Base-by-base conservation (phyloP, 805 yeast species). In the Zygoascus ofunaensis region DNA sequence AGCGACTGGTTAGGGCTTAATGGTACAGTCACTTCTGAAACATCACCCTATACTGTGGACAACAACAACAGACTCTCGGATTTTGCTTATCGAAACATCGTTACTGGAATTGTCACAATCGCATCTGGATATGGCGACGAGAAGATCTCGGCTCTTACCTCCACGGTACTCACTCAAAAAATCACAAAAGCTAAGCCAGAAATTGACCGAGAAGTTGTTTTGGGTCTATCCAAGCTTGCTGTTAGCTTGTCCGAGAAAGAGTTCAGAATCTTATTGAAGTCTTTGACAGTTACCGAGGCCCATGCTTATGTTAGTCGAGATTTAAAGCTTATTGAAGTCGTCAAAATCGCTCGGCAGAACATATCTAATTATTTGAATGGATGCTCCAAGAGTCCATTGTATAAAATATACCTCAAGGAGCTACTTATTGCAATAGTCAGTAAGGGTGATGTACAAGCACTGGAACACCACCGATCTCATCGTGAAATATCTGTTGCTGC, bases 81-180 rank as follows among this genome's bases (percentile, higher is more conserved):
- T 1, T 48, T 49, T 10, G 43, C 81, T 5, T 79, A 78, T 58
- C 70, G 74, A 46, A 85, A 87, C 57, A 78, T 87, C 22, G 74
- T 87, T 17, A 71, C 75, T 5, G 80, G 94, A 0, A 73, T 81
- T 5, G 72, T 79, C 37, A 78, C 78, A 39, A 74, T 89, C 34
- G 77, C 89, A 0, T 72, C 75, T 22, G 69, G 71, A 26, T 82
- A 84, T 55, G 72, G 76, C 37, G 92, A 83, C 51, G 79, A 77
- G 45, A 74, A 84, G 15, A 82, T 90, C 24, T 76, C 83, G 15
- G 79, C 83, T 2, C 70, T 92, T 51, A 80, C 94, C 0, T 79
- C 85, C 12, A 81, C 95, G 0, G 79, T 92, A 33, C 69, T 92
- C 45, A 77, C 85, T 12, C 97, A 89, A 59, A 89, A 87, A 56